phyloP scores from a whole-genome alignment of 805 yeast genomes.

The Saturnispora serradocipensis region DNA sequence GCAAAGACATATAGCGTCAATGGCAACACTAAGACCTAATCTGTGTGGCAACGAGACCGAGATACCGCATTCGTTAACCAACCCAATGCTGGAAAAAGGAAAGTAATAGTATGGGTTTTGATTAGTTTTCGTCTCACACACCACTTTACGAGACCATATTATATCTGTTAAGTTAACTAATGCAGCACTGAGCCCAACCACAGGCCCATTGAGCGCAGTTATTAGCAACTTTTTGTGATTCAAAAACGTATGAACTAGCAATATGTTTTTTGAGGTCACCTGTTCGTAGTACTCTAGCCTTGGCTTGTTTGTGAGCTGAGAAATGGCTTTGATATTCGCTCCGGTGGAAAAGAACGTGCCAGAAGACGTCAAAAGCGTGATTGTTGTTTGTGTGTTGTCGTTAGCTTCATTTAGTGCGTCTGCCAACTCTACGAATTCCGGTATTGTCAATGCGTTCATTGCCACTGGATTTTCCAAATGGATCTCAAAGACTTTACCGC shows the following conservation, averaged over 20 bases:
- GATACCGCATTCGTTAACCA: slow-evolving; percentile 75
- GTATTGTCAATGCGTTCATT: slow-evolving; percentile 58
- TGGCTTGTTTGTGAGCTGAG: slow-evolving; percentile 20
- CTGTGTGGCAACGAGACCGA: slow-evolving; percentile 59
- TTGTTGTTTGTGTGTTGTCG: slow-evolving; percentile 45
- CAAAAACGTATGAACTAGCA: slow-evolving; percentile 56
- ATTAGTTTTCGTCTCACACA: background rate
- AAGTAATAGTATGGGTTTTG: slow-evolving; percentile 37
- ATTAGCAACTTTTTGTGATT: slow-evolving; percentile 64
- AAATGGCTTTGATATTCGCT: slow-evolving; percentile 50
- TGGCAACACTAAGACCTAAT: slow-evolving; percentile 62
- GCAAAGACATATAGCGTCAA: slow-evolving; percentile 64
- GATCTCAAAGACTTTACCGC: slow-evolving; percentile 36
- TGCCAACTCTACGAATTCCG: slow-evolving; percentile 55
- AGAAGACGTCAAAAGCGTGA: slow-evolving; percentile 59
- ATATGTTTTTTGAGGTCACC: slow-evolving; percentile 54
- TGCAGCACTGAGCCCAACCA: slow-evolving; percentile 68
- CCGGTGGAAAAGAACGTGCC: slow-evolving; percentile 82
- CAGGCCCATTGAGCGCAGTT: slow-evolving; percentile 80
- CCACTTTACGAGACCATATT: slow-evolving; percentile 39
- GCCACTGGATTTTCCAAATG: slow-evolving; percentile 52
- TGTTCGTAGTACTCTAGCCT: slow-evolving; percentile 21
- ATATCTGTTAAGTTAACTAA: slow-evolving; percentile 70
- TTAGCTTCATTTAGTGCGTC: slow-evolving; percentile 54
- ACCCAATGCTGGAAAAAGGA: slow-evolving; percentile 77